Evolutionary conservation across 1,139 yeast species (phyloP), one percentile per base, ranked within the genome.

Genomic region (Lodderomyces beijingensis): DNA sequence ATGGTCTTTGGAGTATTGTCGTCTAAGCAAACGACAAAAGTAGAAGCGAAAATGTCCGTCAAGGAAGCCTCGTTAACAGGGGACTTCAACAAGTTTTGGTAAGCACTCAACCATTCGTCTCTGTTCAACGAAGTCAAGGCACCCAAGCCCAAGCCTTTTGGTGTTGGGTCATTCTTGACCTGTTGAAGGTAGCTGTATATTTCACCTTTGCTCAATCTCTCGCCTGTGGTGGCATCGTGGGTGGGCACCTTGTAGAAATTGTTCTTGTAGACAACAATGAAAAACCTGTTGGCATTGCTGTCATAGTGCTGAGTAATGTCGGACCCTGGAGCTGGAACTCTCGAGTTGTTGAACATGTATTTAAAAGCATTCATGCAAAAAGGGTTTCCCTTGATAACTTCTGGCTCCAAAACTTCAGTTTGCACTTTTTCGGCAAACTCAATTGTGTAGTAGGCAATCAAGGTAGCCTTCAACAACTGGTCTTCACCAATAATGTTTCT

Each of bases 301-400:
- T 67, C 63, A 49, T 55, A 77, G 32, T 44, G 52, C 29, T 70
- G 65, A 50, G 79, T 82, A 49, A 72, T 73, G 49, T 79, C 87
- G 29, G 74, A 56, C 12, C 66, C 67, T 25, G 67, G 68, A 34
- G 70, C 74, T 16, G 96, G 96, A 32, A 85, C 74, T 53, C 97
- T 75, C 39, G 86, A 76, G 54, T 83, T 85, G 66, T 88, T 87
- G 69, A 91, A 91, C 95, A 91, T 84, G 66, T 79, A 77, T 52
- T 75, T 77, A 74, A 86, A 89, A 24, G 94, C 83, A 57, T 87
- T 89, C 97, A 89, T 89, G 62, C 96, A 89, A 56, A 76, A 81
- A 15, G 97, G 96, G 46, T 70, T 71, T 36, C 79, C 81, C 64
- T 77, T 84, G 65, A 87, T 77, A 43, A 82, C 64, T 59, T 91